Conservation (phyloP, 176 grass and related monocot species). For the Tillandsia leiboldiana region DNA sequence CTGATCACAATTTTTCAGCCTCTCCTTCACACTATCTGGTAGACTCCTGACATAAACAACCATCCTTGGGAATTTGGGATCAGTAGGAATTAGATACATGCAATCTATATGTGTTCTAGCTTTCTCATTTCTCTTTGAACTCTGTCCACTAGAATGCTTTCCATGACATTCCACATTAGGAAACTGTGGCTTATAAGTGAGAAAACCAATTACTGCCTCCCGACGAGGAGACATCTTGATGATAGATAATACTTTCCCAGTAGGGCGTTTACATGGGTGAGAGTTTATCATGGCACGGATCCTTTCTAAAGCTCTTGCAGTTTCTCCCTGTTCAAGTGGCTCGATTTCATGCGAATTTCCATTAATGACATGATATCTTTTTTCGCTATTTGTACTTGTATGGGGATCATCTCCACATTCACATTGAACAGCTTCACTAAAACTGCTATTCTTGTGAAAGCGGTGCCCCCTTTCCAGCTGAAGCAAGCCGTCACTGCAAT, state of each 20-base stretch:
- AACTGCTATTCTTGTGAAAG: slow-evolving; percentile 55
- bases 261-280: slow-evolving; percentile 66
- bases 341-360: slow-evolving; percentile 17
- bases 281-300: slow-evolving; percentile 53
- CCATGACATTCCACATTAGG: slow-evolving; percentile 35
- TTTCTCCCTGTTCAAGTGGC: slow-evolving; percentile 29
- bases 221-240: slow-evolving; percentile 63
- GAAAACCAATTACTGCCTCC: slow-evolving; percentile 70
- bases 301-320: slow-evolving; percentile 53
- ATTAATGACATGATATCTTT: slow-evolving; percentile 35
- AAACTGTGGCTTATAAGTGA: slow-evolving; percentile 41
- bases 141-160: slow-evolving; percentile 24
- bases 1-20: slow-evolving; percentile 42
- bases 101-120: slow-evolving; percentile 17
- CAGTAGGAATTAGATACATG: slow-evolving; percentile 50
- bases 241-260: slow-evolving; percentile 69
- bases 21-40: slow-evolving; percentile 45
- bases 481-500: slow-evolving; percentile 28
- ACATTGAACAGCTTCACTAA: slow-evolving; percentile 57
- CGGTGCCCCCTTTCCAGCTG: slow-evolving; percentile 28
- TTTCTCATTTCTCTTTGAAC: slow-evolving; percentile 35
- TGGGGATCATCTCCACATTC: neutral
- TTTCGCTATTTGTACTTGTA: slow-evolving; percentile 11
- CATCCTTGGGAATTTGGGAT: slow-evolving; percentile 82
- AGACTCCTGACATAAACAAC: slow-evolving; percentile 39